These are phyloP conservation scores for Colletotrichum spaethianum DNA, from an alignment of 2,329 filamentous ascomycete genomes.

Conservation along the genomic window DNA sequence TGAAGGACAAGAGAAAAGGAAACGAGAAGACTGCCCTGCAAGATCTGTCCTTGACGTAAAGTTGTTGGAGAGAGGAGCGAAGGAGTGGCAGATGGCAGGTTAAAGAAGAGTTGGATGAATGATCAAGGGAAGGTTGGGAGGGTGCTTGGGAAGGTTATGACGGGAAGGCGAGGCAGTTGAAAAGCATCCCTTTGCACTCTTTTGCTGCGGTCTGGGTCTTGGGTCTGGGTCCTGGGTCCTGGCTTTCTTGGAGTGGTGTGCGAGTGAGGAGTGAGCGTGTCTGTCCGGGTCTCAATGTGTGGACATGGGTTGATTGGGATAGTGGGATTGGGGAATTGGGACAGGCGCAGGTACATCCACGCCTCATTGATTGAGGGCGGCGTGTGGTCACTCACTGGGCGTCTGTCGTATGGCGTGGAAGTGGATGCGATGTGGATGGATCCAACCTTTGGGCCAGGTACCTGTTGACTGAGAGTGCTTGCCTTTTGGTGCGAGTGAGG, in stretches of 20 bases:
- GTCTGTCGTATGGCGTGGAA: slow-evolving; percentile 13
- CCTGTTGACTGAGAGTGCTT: slow-evolving; percentile 11
- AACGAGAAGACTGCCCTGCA: slow-evolving; percentile 40
- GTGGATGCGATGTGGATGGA: slow-evolving; percentile 37
- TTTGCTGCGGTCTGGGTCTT: slow-evolving; percentile 35
- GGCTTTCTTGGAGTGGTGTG: slow-evolving; percentile 20
- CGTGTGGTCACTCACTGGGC: slow-evolving; percentile 4
- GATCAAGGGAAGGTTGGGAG: slow-evolving; percentile 39
- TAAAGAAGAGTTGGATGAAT: slow-evolving; percentile 35
- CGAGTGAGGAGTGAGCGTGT: slow-evolving; percentile 7
- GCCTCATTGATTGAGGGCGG: slow-evolving; percentile 29
- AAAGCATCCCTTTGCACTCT: slow-evolving; percentile 38
- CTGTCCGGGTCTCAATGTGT: slow-evolving; percentile 32
- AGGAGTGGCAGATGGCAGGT: slow-evolving; percentile 39
- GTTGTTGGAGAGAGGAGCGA: slow-evolving; percentile 20
- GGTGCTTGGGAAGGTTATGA: slow-evolving; percentile 30
- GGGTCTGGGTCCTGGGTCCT: slow-evolving; percentile 30
- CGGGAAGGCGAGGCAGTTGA: slow-evolving; percentile 38
- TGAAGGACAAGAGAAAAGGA: slow-evolving; percentile 41
- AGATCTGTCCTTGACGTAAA: slow-evolving; percentile 33
- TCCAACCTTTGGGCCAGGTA: slow-evolving; percentile 35
- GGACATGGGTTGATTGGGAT: slow-evolving; percentile 37
- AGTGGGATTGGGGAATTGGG: slow-evolving; percentile 34
- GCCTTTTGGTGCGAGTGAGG: slow-evolving; percentile 30
- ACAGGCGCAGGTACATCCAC: slow-evolving; percentile 22